Base-by-base conservation (phyloP, 202 grass and related monocot species). In the Panicum virgatum region DNA sequence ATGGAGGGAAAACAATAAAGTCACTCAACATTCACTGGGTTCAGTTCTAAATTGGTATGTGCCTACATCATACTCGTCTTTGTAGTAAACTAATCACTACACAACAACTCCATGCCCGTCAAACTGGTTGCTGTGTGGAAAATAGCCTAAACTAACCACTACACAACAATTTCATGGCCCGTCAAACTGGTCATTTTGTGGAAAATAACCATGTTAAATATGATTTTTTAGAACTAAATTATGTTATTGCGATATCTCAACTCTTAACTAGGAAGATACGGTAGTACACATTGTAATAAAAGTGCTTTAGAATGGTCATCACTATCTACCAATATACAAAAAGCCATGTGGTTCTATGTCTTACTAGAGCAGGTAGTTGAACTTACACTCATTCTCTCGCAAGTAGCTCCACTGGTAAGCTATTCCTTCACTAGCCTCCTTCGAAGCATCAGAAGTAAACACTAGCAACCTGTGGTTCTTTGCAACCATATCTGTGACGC, bases 331-430 rank as follows among this genome's bases (percentile, higher is more conserved):
- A 74, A 68, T 62, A 75, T 44, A 53, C 29, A 2, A 1, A 27
- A 69, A 62, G 57, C 27, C 53, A 50, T 77, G 70, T 60, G 42
- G 3, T 64, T 37, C 7, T n/a, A 72, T 5, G 52, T 40, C 20
- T 34, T 62, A 62, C 14, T 56, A 29, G 78, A 80, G 69, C n/a
- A 74, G 0, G 25, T 62, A 46, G 16, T 19, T 13, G 62, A 66
- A 82, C 88, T 93, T 91, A 98, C 96, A 50, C 59, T 98, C 96
- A 85, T 98, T 98, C 69, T 98, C 96, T 87, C 95, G 58, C 82
- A 95, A 86, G 76, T 98, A 91, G 30, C 77, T 80, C 96, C 96
- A 98, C 19, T 98, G 96, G 69, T 91, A 98, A 42, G 96, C 88
- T 75, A 98, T 95, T 68, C 90, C 96, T 77, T 95, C 96, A 20